A percentile compares a stretch with the other conserved stretches of the same genome.
phyloP scores from a whole-genome alignment of 257 asterid genomes.

The Nicotiana undulata region DNA sequence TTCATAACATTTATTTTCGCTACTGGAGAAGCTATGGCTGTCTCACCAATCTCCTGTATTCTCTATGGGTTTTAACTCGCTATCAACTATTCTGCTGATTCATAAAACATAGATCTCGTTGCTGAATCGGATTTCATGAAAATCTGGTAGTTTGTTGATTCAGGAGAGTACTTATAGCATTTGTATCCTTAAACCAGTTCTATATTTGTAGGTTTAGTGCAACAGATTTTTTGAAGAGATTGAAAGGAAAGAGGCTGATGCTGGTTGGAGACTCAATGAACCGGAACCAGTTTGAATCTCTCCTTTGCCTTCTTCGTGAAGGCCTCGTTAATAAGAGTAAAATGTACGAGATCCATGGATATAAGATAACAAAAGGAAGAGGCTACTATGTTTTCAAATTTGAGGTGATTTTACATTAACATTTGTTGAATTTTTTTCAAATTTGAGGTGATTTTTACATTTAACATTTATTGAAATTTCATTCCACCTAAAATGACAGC shows the following conservation, averaged over 20 bases:
- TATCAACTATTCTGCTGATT: not conserved
- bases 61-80: not conserved
- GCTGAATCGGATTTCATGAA: not conserved
- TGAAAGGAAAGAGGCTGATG: constrained; percentile 83
- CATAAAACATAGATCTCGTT: not conserved
- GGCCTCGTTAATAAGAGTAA: constrained; percentile 67
- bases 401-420: constrained; percentile 39
- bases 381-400: constrained; percentile 82
- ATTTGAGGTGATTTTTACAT: constrained; percentile 51
- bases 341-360: constrained; percentile 83
- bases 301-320: constrained; percentile 78
- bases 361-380: constrained; percentile 87
- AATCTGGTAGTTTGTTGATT: not conserved
- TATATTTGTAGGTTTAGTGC: constrained; percentile 61
- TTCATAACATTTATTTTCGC: not conserved
- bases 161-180: not conserved
- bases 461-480: not conserved
- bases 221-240: constrained; percentile 76
- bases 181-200: not conserved
- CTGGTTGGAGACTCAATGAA: constrained; percentile 98
- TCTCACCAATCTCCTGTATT: not conserved
- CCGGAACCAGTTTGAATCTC: constrained; percentile 92
- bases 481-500: not conserved
- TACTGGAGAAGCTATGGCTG: not conserved
- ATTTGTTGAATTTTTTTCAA: constrained; percentile 33